Evolutionary conservation across 192 early-diverging fungal species (phyloP).

Genomic region (Coemansia sp.): DNA sequence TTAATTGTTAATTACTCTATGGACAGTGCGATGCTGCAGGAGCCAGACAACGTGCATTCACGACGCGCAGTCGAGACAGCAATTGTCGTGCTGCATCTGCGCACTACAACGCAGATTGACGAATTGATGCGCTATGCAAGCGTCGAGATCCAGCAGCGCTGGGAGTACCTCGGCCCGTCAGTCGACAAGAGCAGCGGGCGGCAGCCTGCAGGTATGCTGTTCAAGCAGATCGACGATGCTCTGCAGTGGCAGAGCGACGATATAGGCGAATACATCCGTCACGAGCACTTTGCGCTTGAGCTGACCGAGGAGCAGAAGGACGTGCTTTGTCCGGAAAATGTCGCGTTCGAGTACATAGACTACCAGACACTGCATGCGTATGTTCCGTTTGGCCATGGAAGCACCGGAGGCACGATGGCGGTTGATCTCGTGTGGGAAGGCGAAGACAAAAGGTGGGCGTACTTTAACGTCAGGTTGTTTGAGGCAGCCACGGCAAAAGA

Average conservation of each 20-base stretch:
- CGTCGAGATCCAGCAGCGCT: slow-evolving; percentile 28
- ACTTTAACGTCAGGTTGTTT: slow-evolving; percentile 16
- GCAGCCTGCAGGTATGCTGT: background rate
- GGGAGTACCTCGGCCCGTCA: slow-evolving; percentile 47
- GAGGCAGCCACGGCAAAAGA: background rate
- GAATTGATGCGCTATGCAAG: slow-evolving; percentile 24
- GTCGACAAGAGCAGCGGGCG: background rate
- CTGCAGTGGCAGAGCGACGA: slow-evolving; percentile 12
- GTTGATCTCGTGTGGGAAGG: slow-evolving; percentile 26
- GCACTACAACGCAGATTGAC: slow-evolving; percentile 41
- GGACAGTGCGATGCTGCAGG: no score
- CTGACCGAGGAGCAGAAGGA: slow-evolving; percentile 44
- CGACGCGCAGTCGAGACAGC: no score
- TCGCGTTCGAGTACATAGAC: slow-evolving; percentile 14
- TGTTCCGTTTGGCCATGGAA: slow-evolving; percentile 19
- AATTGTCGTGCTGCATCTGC: slow-evolving; percentile 23
- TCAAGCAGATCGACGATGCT: slow-evolving; percentile 8
- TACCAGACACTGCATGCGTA: slow-evolving; percentile 11
- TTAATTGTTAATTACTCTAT: no score
- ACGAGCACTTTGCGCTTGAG: slow-evolving; percentile 32
- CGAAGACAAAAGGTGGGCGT: slow-evolving; percentile 17
- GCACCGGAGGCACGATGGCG: background rate
- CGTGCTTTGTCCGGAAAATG: slow-evolving; percentile 8
- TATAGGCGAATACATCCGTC: slow-evolving; percentile 30
- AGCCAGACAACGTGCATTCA: no score